phyloP scores from a whole-genome alignment of 169 alveolate species.

The Cyclospora cayetanensis region DNA sequence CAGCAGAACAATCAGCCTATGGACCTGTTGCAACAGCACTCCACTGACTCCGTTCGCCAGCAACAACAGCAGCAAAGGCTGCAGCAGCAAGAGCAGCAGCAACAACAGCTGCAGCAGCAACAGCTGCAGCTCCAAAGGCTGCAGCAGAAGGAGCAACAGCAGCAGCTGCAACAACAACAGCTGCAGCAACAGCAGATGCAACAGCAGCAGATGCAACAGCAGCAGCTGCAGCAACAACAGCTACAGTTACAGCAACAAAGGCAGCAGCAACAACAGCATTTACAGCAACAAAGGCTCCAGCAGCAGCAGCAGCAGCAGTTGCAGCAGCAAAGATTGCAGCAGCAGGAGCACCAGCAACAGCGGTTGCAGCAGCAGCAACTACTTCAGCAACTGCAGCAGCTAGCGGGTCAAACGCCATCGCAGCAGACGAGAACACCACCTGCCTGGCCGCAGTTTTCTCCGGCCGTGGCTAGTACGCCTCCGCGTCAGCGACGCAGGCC shows the following conservation, averaged over 20 bases:
- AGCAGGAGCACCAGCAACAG: no score
- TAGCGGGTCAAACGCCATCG: not conserved
- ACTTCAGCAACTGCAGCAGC: not conserved
- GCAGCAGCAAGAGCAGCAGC: not conserved
- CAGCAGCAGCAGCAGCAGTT: constrained; percentile 21
- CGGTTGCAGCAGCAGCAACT: not conserved
- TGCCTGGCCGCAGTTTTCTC: no score
- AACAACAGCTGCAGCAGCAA: not conserved
- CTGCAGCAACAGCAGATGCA: constrained; percentile 15
- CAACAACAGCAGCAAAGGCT: not conserved
- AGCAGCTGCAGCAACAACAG: not conserved
- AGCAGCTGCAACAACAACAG: not conserved
- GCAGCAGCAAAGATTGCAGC: constrained; percentile 9
- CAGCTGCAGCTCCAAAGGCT: not conserved
- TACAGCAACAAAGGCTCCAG: not conserved
- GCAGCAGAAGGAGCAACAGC: not conserved
- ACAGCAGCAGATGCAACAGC: not conserved
- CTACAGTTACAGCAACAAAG: not conserved
- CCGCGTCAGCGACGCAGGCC: no score
- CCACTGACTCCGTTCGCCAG: no score
- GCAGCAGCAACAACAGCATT: constrained; percentile 22
- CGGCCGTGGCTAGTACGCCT: no score
- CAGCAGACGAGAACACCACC: no score
- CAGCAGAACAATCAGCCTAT: no score
- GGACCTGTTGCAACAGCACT: no score